Conservation (phyloP, 1,139 yeast species). For the Kodamaea sp. region DNA sequence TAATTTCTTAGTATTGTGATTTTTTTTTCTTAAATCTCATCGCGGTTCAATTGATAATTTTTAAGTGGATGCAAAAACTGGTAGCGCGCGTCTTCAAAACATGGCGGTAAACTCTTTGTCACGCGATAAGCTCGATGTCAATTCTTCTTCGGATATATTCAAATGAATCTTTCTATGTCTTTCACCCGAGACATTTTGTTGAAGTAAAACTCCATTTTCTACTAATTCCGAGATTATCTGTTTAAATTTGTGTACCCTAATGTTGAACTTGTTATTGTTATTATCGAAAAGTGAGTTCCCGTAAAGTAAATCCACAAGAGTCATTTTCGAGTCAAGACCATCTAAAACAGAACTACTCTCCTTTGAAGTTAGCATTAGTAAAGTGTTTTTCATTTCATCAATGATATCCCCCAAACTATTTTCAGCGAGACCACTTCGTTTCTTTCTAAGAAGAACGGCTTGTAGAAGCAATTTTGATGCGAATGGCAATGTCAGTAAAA, state of each 20-base stretch:
- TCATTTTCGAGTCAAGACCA: constrained; percentile 14
- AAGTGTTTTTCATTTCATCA: constrained; percentile 61
- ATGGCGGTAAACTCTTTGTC: not conserved
- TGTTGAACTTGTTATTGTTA: constrained; percentile 16
- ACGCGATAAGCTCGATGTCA: constrained; percentile 17
- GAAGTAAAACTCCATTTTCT: constrained; percentile 72
- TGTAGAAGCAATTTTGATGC: constrained; percentile 68
- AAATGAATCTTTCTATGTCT: constrained; percentile 61
- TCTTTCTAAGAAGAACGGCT: constrained; percentile 60
- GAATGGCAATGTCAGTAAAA: constrained; percentile 58
- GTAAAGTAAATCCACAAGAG: constrained; percentile 28
- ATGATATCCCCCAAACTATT: constrained; percentile 70
- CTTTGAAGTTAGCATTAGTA: constrained; percentile 26
- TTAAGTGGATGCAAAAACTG: not conserved
- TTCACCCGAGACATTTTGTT: constrained; percentile 66
- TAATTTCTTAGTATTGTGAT: not conserved
- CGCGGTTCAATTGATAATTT: constrained; percentile 2
- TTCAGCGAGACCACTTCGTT: constrained; percentile 71
- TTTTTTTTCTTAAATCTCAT: constrained; percentile 5
- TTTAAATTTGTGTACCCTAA: constrained; percentile 45
- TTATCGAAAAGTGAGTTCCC: constrained; percentile 17
- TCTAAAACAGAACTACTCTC: constrained; percentile 17
- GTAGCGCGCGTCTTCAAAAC: too few species aligned
- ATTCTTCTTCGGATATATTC: constrained; percentile 68
- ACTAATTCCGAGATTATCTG: constrained; percentile 61